These are phyloP conservation scores for Ilex paraguariensis DNA, from an alignment of 305 asterid species.

Conservation along the genomic window DNA sequence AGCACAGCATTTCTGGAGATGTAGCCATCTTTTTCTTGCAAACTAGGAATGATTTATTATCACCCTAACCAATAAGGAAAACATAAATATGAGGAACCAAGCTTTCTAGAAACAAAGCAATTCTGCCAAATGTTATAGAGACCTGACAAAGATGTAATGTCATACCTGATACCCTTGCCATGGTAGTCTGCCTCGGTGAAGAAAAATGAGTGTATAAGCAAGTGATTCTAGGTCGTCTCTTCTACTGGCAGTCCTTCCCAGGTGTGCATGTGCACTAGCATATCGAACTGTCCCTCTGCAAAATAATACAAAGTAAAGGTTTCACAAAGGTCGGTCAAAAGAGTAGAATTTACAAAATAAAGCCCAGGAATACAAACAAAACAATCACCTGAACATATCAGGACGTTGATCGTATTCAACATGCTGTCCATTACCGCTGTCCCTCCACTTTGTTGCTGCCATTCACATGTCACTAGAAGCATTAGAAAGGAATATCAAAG, in stretches of 20 bases:
- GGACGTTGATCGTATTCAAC: conserved; percentile 43
- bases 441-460: conserved; percentile 42
- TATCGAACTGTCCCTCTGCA: conserved; percentile 44
- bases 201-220: conserved; percentile 39
- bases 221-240: conserved; percentile 46
- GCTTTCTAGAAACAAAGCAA: conserved; percentile 3
- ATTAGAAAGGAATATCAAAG: not conserved
- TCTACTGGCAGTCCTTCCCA: conserved; percentile 48
- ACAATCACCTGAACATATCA: conserved; percentile 32
- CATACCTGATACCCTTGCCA: conserved; percentile 47
- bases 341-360: not conserved
- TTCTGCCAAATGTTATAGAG: not conserved
- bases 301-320: not conserved
- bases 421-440: conserved; percentile 31
- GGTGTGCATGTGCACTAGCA: conserved; percentile 45
- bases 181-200: conserved; percentile 40
- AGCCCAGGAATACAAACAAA: not conserved
- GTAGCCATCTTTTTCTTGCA: conserved; percentile 40
- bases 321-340: not conserved
- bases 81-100: not conserved
- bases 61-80: conserved; percentile 25
- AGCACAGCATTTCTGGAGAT: conserved; percentile 36
- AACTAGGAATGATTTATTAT: conserved; percentile 40
- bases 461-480: not conserved
- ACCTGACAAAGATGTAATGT: conserved; percentile 1